A percentile compares a stretch with the other conserved stretches of the same genome.
Conservation (phyloP, 345 rosid genomes). For the Moricandia moricandioides region DNA sequence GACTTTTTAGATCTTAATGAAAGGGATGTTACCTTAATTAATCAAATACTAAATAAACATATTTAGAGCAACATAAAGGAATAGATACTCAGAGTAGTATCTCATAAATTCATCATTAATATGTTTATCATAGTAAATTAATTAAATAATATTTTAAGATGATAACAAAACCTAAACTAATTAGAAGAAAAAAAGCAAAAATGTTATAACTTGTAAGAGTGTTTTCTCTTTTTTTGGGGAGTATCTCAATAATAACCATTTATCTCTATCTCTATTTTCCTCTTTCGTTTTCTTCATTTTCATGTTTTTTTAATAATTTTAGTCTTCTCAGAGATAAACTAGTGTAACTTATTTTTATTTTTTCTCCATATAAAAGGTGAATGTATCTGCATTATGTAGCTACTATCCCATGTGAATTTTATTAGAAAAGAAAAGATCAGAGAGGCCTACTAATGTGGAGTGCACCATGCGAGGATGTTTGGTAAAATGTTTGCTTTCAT, state of each 20-base stretch:
- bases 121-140: neutral
- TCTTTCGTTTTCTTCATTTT: neutral
- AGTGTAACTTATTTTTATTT: neutral
- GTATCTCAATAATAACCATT: neutral
- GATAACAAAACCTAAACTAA: neutral
- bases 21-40: constrained; percentile 27
- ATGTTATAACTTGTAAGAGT: neutral
- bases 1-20: constrained; percentile 29
- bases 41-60: constrained; percentile 15
- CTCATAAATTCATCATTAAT: neutral
- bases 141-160: neutral
- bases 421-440: neutral
- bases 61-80: neutral
- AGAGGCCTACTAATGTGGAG: constrained; percentile 23
- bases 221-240: neutral
- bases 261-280: neutral
- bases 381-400: neutral
- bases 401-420: constrained; percentile 9
- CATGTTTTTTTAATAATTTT: neutral
- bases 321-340: neutral
- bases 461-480: constrained; percentile 33
- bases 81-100: neutral
- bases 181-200: neutral
- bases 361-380: neutral
- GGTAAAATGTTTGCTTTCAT: constrained; percentile 28